A percentile compares a stretch with the other conserved stretches of the same genome.
These are phyloP conservation scores for Conoideocrella luteorostrata DNA, from an alignment of 2,329 filamentous ascomycete species.

Conservation along the genomic window DNA sequence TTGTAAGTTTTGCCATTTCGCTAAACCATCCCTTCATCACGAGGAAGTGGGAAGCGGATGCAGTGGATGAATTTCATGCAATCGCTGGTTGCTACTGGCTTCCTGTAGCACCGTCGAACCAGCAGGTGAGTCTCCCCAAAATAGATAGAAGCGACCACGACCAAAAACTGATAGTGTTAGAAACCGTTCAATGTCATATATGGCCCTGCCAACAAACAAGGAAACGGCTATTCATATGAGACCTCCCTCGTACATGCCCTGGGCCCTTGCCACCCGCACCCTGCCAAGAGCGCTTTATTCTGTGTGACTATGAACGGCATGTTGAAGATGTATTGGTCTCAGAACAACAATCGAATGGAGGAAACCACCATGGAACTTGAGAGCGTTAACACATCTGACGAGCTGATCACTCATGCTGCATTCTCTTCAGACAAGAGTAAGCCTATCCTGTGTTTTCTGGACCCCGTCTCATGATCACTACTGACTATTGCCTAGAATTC, in stretches of 20 bases:
- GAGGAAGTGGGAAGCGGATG: slow-evolving; percentile 59
- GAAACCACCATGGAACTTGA: slow-evolving; percentile 71
- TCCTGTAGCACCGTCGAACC: slow-evolving; percentile 43
- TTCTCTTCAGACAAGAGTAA: slow-evolving; percentile 68
- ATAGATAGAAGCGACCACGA: too few relatives aligned
- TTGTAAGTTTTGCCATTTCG: slow-evolving; percentile 64
- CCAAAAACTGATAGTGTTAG: slow-evolving; percentile 19
- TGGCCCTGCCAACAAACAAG: slow-evolving; percentile 58
- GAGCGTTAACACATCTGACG: slow-evolving; percentile 63
- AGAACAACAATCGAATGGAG: slow-evolving; percentile 64
- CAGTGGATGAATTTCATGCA: slow-evolving; percentile 66
- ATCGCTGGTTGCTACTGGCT: slow-evolving; percentile 88
- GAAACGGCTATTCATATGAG: slow-evolving; percentile 62
- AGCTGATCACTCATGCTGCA: slow-evolving; percentile 74
- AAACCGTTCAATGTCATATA: slow-evolving; percentile 41
- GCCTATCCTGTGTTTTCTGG: slow-evolving; percentile 9
- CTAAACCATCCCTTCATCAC: slow-evolving; percentile 64
- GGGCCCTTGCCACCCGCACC: slow-evolving; percentile 67
- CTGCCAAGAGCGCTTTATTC: slow-evolving; percentile 66
- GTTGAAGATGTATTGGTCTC: slow-evolving; percentile 71
- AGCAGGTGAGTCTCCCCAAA: slow-evolving; percentile 25
- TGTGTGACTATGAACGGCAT: slow-evolving; percentile 69
- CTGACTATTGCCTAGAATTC: slow-evolving; percentile 33
- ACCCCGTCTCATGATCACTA: background rate
- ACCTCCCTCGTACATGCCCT: slow-evolving; percentile 58